Conservation (phyloP, 345 rosid species). For the Reutealis trisperma region DNA sequence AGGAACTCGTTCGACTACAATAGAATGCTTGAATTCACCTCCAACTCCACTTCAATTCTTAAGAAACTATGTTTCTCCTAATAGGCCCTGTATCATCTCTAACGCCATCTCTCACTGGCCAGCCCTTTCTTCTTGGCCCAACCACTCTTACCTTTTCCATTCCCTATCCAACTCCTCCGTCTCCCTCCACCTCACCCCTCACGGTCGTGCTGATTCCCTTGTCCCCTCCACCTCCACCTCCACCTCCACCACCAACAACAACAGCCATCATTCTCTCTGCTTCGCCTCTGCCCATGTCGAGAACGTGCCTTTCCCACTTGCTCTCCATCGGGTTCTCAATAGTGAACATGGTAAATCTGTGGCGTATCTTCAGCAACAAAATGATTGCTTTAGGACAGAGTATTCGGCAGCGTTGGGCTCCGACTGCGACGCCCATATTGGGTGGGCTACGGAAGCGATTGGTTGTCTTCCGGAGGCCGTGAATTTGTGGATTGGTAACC, state of each 20-base stretch:
- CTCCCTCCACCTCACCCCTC: constrained; percentile 82
- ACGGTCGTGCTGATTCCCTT: constrained; percentile 76
- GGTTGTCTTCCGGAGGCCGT: constrained; percentile 83
- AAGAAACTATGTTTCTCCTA: constrained; percentile 63
- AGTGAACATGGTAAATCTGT: constrained; percentile 28
- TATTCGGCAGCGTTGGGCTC: constrained; percentile 44
- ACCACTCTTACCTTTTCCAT: constrained; percentile 47
- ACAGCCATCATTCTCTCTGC: constrained; percentile 36
- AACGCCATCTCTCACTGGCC: constrained; percentile 73
- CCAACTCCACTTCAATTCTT: constrained; percentile 72
- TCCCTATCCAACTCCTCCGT: constrained; percentile 58
- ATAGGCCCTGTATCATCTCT: constrained; percentile 80
- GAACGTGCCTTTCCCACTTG: constrained; percentile 54
- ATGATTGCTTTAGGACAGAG: constrained; percentile 79
- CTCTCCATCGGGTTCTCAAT: constrained; percentile 43
- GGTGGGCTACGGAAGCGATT: constrained; percentile 80
- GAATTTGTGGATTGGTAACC: constrained; percentile 90
- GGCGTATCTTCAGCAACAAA: constrained; percentile 82
- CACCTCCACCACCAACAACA: background rate
- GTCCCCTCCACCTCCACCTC: constrained; percentile 20
- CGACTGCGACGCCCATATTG: constrained; percentile 65
- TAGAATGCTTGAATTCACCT: constrained; percentile 48
- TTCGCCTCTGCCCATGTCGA: constrained; percentile 78
- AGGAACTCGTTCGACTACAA: constrained; percentile 34
- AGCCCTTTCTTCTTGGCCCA: constrained; percentile 66